Evolutionary conservation across 352 stramenopile species (phyloP).

Genomic region (Pythium phragmiticola): DNA sequence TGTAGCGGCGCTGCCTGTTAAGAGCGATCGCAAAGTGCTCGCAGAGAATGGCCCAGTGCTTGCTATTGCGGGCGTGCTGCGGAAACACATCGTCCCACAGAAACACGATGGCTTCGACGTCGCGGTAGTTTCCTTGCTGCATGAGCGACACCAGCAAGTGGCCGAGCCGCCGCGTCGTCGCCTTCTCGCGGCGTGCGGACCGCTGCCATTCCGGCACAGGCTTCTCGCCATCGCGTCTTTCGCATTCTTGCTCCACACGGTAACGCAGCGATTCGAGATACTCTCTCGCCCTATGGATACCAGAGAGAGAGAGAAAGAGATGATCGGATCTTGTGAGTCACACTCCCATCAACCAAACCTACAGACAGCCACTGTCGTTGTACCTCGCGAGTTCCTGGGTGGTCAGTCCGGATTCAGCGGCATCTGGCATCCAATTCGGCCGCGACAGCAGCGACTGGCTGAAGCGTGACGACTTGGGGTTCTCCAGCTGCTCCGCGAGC

Average conservation of each 20-base stretch:
- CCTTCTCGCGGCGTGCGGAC: slow-evolving; percentile 6
- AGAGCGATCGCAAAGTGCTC: slow-evolving; percentile 30
- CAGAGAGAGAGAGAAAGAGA: background rate
- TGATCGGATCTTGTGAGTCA: background rate
- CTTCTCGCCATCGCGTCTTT: background rate
- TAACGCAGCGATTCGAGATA: slow-evolving; percentile 18
- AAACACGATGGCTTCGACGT: slow-evolving; percentile 30
- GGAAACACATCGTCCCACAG: slow-evolving; percentile 33
- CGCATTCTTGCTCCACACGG: slow-evolving; percentile 21
- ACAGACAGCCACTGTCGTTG: background rate
- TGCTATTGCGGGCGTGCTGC: slow-evolving; percentile 22
- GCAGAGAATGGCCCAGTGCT: slow-evolving; percentile 30
- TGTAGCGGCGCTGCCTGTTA: slow-evolving; percentile 31
- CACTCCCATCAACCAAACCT: background rate
- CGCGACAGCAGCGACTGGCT: slow-evolving; percentile 14
- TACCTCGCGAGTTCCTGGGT: slow-evolving; percentile 23
- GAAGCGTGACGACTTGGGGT: slow-evolving; percentile 16
- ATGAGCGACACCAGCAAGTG: slow-evolving; percentile 22
- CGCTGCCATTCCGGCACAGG: slow-evolving; percentile 4
- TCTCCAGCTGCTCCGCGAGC: slow-evolving; percentile 26
- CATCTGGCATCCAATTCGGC: slow-evolving; percentile 25
- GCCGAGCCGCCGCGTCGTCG: slow-evolving; percentile 21
- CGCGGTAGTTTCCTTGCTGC: slow-evolving; percentile 20
- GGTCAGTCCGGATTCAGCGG: slow-evolving; percentile 15
- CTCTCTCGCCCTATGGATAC: slow-evolving; percentile 17